Evolutionary conservation across 1,139 yeast genomes (phyloP).

Genomic region (Kodamaea alishanica): DNA sequence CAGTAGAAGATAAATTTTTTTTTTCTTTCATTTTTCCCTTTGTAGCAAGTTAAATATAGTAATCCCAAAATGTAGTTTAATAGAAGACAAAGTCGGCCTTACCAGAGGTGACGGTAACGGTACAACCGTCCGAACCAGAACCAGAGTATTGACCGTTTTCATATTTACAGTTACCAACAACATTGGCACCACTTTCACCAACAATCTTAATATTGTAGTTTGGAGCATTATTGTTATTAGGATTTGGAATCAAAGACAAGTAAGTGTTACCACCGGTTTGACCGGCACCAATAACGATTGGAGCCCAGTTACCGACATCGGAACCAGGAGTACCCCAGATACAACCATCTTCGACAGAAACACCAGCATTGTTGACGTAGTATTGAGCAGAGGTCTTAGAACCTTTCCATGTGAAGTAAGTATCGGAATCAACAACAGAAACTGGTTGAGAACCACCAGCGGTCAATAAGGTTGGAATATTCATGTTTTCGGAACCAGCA

Average conservation of each 20-base stretch:
- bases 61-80: conserved; percentile 12
- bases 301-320: conserved; percentile 82
- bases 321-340: conserved; percentile 67
- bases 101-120: conserved; percentile 67
- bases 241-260: conserved; percentile 77
- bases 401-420: conserved; percentile 66
- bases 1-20: too few relatives aligned
- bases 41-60: too few relatives aligned
- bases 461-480: conserved; percentile 66
- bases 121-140: conserved; percentile 69
- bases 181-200: conserved; percentile 50
- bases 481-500: conserved; percentile 89
- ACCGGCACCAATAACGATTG: conserved; percentile 77
- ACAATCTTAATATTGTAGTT: conserved; percentile 69
- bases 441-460: conserved; percentile 57
- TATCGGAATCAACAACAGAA: conserved; percentile 61
- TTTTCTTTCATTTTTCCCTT: too few relatives aligned
- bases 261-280: conserved; percentile 57
- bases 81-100: conserved; percentile 67
- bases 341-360: conserved; percentile 68
- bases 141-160: conserved; percentile 63
- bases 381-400: conserved; percentile 69
- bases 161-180: conserved; percentile 61
- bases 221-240: conserved; percentile 60
- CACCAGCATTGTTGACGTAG: conserved; percentile 81